Base-by-base conservation (phyloP, 2,329 filamentous ascomycete species). In the Hypoxylon sp. region DNA sequence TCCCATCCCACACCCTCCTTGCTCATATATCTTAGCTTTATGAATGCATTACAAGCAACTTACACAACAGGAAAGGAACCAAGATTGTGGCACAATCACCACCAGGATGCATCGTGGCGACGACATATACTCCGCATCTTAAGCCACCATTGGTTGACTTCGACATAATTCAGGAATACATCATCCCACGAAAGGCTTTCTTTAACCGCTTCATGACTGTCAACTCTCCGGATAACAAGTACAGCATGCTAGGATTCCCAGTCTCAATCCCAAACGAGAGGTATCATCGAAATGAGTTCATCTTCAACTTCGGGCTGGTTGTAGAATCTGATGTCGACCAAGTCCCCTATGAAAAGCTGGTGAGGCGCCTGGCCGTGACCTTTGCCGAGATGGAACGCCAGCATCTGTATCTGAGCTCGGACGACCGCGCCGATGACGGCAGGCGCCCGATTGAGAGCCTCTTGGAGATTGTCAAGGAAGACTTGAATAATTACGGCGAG, bases 401-500 rank as follows among this genome's bases (percentile, higher is more conserved):
- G 75, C 90, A 86, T 55, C 86, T 88, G 51, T 96, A 96, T 57
- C 72, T 99, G 56, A 90, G 87, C 66, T 62, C 58, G 9, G 55
- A 65, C 19, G 42, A 58, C 34, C 25, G 74, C 23, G 71, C 72
- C 25, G 71, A 75, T 8, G 70, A 78, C 79, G 68, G 79, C 80
- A 40, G 87, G 75, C 74, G 90, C 71, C 76, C 82, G 3, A 95
- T 96, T 66, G 89, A 93, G 75, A 90, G 89, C 61, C 74, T 99
- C 60, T 79, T 97, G 62, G 91, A 88, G 72, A 88, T 88, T 55
- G 80, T 89, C 50, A 86, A 86, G 67, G 85, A 97, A 73, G 92
- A 99, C 69, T 69, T 99, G 62, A 97, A 97, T 68, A 95, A 95
- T 64, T 99, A 97, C 67, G 92, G 90, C 67, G 94, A 99, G 75